Conservation (phyloP, 768 basidiomycete species). For the Leccinum obscurum region DNA sequence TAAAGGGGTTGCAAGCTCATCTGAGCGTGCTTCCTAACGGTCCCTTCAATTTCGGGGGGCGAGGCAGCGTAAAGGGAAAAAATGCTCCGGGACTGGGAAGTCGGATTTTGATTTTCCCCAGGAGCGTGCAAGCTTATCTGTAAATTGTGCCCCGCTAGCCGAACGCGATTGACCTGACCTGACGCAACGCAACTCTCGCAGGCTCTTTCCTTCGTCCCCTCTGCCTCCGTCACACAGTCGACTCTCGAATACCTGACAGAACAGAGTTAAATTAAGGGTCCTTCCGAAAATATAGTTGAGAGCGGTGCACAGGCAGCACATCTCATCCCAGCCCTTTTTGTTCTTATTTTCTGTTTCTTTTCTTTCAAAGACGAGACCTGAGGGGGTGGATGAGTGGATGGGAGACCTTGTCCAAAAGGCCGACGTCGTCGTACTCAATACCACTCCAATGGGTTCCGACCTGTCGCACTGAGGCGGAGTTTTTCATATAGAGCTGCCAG, state of each 20-base stretch:
- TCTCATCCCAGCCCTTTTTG: not conserved
- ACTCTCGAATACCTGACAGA: not conserved
- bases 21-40: not conserved
- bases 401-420: not conserved
- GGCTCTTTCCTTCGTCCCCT: not conserved
- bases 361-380: not conserved
- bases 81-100: not conserved
- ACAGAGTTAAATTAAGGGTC: not conserved
- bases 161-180: not conserved
- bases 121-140: not conserved
- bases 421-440: not conserved
- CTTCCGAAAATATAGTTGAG: not conserved
- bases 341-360: not conserved
- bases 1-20: too few relatives aligned
- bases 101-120: not conserved
- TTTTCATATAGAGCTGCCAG: not conserved
- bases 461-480: not conserved
- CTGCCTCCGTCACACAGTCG: not conserved
- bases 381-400: not conserved
- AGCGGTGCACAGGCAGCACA: not conserved
- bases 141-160: not conserved
- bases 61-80: not conserved
- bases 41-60: not conserved
- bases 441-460: not conserved
- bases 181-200: not conserved